Evolutionary conservation across 768 basidiomycete genomes (phyloP), one percentile per base, ranked within the genome.

Genomic region (Kwoniella dendrophila): DNA sequence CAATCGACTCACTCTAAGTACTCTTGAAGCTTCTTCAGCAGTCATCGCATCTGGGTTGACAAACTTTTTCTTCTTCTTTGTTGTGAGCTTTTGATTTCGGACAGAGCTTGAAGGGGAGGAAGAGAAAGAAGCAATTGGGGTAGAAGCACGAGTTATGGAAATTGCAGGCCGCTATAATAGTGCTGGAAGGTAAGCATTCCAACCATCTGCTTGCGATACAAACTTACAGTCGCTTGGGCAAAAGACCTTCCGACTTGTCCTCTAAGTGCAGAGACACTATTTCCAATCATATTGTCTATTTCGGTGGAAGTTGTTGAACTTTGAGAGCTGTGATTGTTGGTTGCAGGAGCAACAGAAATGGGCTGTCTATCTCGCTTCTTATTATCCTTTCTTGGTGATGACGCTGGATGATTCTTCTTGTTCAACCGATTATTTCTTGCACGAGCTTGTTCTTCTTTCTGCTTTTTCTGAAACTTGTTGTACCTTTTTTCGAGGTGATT

Each of bases 11-110:
- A 80, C 80, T 30, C 78, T 68, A 1, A 81, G 59, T 1, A 80
- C 64, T 22, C 67, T 51, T 14, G 71, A 72, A 4, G 80, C 80
- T 53, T 80, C 77, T 1, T 51, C 32, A 7, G 80, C 48, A 3
- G 66, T 43, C 74, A 77, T 72, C 0, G 79, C 75, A 60, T 81
- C 72, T 5, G 74, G 71, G 43, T 76, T 76, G 29, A 61, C 56
- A 14, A 49, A 43, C 36, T 52, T 59, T 36, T 67, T 62, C 59
- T 67, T 66, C 48, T 70, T 71, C 64, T 67, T 41, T 34, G 64
- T 45, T 61, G 41, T 58, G 10, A 16, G 40, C 40, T 47, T 49
- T 22, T 53, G 57, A 43, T 18, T 40, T 49, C 58, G 63, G 8
- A 40, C 44, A 30, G 47, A 52, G 40, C 24, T 24, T 29, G 54